These are phyloP conservation scores for Dactylellina haptotyla DNA, from an alignment of 2,329 filamentous ascomycete genomes.

Conservation along the genomic window DNA sequence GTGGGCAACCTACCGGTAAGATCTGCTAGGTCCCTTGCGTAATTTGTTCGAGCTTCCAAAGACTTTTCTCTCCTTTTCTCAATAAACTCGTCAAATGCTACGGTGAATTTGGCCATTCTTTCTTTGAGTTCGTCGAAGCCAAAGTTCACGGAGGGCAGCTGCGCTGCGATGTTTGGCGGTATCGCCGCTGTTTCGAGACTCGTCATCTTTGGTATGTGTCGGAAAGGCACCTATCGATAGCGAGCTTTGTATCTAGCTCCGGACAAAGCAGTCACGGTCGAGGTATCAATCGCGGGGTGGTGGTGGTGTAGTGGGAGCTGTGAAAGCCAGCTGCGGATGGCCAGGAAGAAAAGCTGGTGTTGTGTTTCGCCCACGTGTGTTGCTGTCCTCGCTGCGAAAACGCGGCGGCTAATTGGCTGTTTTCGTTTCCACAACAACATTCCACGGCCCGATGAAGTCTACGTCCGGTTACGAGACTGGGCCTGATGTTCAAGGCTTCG, in stretches of 20 bases:
- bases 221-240: not conserved
- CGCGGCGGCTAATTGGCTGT: too few relatives aligned
- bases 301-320: too few relatives aligned
- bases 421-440: slow-evolving; percentile 51
- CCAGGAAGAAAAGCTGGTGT: too few relatives aligned
- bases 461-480: too few relatives aligned
- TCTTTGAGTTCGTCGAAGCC: slow-evolving; percentile 95
- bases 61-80: slow-evolving; percentile 89
- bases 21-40: slow-evolving; percentile 88
- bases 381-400: too few relatives aligned
- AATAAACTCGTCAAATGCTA: slow-evolving; percentile 91
- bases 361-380: too few relatives aligned
- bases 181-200: slow-evolving; percentile 48
- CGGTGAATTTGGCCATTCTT: slow-evolving; percentile 91
- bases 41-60: slow-evolving; percentile 91
- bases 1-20: slow-evolving; percentile 74
- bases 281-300: too few relatives aligned
- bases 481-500: too few relatives aligned
- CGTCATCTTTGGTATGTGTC: slow-evolving; percentile 24
- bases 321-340: too few relatives aligned
- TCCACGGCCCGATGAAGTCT: too few relatives aligned
- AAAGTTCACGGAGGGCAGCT: slow-evolving; percentile 89
- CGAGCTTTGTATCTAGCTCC: too few relatives aligned
- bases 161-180: slow-evolving; percentile 70
- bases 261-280: too few relatives aligned